Base-by-base conservation (phyloP, 768 basidiomycete genomes). In the Boletales sp. region DNA sequence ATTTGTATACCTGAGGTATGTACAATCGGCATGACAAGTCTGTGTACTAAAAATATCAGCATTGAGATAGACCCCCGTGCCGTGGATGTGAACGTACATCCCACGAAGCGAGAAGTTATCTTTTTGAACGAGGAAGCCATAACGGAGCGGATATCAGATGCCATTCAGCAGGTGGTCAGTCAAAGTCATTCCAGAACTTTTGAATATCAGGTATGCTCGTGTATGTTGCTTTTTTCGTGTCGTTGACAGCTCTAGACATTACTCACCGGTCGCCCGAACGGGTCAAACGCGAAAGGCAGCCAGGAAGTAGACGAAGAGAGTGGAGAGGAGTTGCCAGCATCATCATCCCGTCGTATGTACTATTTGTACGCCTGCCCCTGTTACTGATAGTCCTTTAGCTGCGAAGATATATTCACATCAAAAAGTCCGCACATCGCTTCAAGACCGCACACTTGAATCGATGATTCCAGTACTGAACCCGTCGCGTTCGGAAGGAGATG, bases 1-100 rank as follows among this genome's bases (percentile, higher is more conserved):
- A 2, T 98, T 94, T 68, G 75, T 95, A n/a, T 98, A 98, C 66
- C 74, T 97, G 35, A 93, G 91, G 94, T 92, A 51, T n/a, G 72
- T 31, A 24, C 15, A 24, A 34, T 6, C 12, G 51, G 10, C 32
- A 18, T 18, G n/a, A 19, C 29, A 6, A 29, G 11, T 13, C 40
- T 30, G 15, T 35, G 29, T 12, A 43, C 51, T 53, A 13, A 43
- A 43, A 38, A 41, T 40, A 21, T 24, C 52, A 94, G 94, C 57
- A 67, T 98, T 38, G 75, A 84, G 37, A 85, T 97, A 57, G 86
- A 93, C 53, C 92, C 94, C 0, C 78, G 82, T 29, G 83, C 87
- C 21, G 87, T 99, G 15, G 97, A 99, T 59, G 94, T 97, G 47
- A 99, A 99, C 59, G 93, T 98, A 8, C 94, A 97, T 64, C 97